A percentile compares a stretch with the other conserved stretches of the same genome.
phyloP scores from a whole-genome alignment of 2,329 filamentous ascomycete species.

The Rhynchosporium secalis region DNA sequence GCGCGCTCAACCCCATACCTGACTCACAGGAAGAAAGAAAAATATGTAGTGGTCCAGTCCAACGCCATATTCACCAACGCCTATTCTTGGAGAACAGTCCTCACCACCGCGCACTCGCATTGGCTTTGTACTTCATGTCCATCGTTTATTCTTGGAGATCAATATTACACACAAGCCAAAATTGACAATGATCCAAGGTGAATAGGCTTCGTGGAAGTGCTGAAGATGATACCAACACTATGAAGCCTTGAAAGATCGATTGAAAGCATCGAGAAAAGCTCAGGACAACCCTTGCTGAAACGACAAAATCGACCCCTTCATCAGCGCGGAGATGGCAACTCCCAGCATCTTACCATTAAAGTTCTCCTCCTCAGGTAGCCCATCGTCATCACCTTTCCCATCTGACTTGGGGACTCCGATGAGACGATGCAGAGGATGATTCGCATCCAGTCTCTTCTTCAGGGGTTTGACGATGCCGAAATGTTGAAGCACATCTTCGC shows the following conservation, averaged over 20 bases:
- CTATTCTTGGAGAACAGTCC: too few relatives aligned
- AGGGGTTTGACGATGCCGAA: constrained; percentile 25
- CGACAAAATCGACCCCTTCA: constrained; percentile 23
- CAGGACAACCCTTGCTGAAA: constrained; percentile 16
- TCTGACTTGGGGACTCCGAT: constrained; percentile 18
- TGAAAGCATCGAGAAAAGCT: background rate
- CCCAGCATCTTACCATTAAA: constrained; percentile 22
- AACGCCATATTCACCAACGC: too few relatives aligned
- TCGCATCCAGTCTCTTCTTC: constrained; percentile 17
- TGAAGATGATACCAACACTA: background rate
- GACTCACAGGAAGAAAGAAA: too few relatives aligned
- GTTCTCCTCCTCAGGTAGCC: constrained; percentile 24
- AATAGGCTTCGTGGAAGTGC: background rate
- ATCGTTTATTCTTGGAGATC: background rate
- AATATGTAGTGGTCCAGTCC: too few relatives aligned
- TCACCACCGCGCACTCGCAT: too few relatives aligned
- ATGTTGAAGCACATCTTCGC: constrained; percentile 30
- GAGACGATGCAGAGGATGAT: constrained; percentile 18
- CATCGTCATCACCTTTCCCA: constrained; percentile 4
- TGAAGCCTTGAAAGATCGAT: background rate
- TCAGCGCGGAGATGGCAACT: constrained; percentile 21
- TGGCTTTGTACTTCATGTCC: background rate
- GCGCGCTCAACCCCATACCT: too few relatives aligned
- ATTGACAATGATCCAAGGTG: too few relatives aligned
- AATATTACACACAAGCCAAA: background rate